Evolutionary conservation across 306 rosid genomes (phyloP).

Genomic region (Luffa aegyptiaca): DNA sequence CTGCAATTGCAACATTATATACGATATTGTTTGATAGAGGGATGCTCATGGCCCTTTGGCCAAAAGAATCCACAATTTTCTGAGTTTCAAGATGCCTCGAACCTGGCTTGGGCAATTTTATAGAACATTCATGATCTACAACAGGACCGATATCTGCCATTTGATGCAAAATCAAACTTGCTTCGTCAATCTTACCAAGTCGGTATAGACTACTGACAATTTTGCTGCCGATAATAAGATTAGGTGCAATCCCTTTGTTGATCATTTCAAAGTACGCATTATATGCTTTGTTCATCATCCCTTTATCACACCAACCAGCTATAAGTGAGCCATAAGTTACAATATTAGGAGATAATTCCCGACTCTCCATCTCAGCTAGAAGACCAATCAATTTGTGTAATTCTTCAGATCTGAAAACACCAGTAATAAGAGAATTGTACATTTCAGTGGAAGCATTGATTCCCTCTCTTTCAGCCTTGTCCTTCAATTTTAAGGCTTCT

Average conservation of each 20-base stretch:
- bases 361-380: conserved; percentile 54
- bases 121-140: conserved; percentile 20
- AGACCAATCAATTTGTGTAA: conserved; percentile 30
- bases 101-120: conserved; percentile 18
- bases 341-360: conserved; percentile 46
- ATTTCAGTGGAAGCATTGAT: conserved; percentile 51
- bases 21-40: conserved; percentile 40
- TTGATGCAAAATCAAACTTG: conserved; percentile 54
- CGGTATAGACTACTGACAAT: conserved; percentile 61
- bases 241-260: conserved; percentile 45
- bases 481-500: conserved; percentile 63
- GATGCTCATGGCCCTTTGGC: conserved; percentile 24
- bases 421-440: conserved; percentile 73
- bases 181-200: conserved; percentile 50
- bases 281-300: conserved; percentile 58
- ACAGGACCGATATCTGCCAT: conserved; percentile 44
- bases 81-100: conserved; percentile 23
- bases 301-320: conserved; percentile 79
- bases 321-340: conserved; percentile 73
- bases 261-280: conserved; percentile 59
- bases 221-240: conserved; percentile 52
- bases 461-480: conserved; percentile 36
- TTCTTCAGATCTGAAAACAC: conserved; percentile 49
- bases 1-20: conserved; percentile 60
- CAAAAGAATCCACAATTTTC: conserved; percentile 49